Percentiles rank a stretch among this genome's conserved stretches.
Conservation (phyloP, 129 eudicot species). For the Oenanthe sinensis region DNA sequence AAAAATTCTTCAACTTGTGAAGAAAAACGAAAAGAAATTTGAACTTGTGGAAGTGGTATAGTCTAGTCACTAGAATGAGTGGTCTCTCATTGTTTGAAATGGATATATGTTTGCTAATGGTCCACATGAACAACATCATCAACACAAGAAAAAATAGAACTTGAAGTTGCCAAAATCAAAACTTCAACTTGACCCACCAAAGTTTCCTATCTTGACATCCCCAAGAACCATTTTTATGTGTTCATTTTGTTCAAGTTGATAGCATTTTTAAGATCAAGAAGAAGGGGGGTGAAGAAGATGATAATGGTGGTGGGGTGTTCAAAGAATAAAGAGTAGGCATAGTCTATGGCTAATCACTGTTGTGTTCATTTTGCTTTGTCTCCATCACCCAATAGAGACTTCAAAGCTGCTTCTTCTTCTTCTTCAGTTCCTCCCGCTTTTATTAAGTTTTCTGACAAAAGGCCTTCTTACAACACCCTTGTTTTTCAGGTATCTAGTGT, state of each 20-base stretch:
- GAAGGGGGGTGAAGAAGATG: neutral
- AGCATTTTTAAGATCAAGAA: neutral
- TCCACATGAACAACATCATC: slow-evolving; percentile 5
- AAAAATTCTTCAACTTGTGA: too few relatives aligned
- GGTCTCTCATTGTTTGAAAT: slow-evolving; percentile 16
- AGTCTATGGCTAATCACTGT: slow-evolving; percentile 58
- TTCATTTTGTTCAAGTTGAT: neutral
- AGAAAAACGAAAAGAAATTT: too few relatives aligned
- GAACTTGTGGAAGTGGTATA: neutral
- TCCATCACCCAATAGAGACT: slow-evolving; percentile 16
- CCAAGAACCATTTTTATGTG: neutral
- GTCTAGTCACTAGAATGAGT: slow-evolving; percentile 18
- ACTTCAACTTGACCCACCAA: neutral
- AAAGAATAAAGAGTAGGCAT: slow-evolving; percentile 16
- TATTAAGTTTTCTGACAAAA: slow-evolving; percentile 18
- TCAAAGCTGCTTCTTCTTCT: slow-evolving; percentile 33
- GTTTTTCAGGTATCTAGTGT: slow-evolving; percentile 45
- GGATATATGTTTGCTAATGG: slow-evolving; percentile 2
- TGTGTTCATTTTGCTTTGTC: slow-evolving; percentile 22
- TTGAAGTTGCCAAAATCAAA: neutral
- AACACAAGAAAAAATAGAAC: neutral
- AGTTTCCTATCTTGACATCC: neutral
- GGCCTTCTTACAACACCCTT: slow-evolving; percentile 46
- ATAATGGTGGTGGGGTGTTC: slow-evolving; percentile 19
- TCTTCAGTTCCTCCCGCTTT: slow-evolving; percentile 35